Base-by-base conservation (phyloP, 2,329 filamentous ascomycete species). In the Beauveria australis region DNA sequence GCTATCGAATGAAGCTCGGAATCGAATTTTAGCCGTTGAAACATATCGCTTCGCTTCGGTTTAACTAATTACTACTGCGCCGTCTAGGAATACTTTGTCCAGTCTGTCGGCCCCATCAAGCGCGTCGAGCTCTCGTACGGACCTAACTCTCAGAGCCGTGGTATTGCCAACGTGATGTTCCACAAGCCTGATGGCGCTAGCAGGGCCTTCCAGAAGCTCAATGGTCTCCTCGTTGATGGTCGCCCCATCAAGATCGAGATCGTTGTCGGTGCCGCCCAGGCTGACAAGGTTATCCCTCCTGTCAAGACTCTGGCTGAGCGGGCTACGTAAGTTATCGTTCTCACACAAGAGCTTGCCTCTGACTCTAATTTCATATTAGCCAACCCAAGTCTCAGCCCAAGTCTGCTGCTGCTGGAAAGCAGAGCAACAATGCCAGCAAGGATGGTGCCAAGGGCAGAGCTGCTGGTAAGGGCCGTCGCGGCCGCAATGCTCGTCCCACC, bases 221-320 rank as follows among this genome's bases (percentile, higher is more conserved):
- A 99, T 70, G 92, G 92, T 64, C 84, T 97, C 62, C 85, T 94
- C 59, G 92, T 99, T 63, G 94, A 99, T 76, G 87, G 87, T 70
- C 86, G 87, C 66, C 89, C 92, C 28, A 93, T 99, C 79, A 96
- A 93, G 88, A 92, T 99, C 69, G 93, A 97, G 75, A 88, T 99
- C 64, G 85, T 99, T 60, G 84, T 96, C 64, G 89, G 90, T 71
- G 89, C 89, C 53, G 85, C 86, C 51, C 83, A 85, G 66, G 86
- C 87, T 52, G 85, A 89, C 41, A 81, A 85, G 64, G 81, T 90
- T 22, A 80, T 84, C 52, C 83, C 88, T 1, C 76, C 85, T 49
- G 79, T 85, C 4, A 85, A 89, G 81, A 81, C 86, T 18, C 84
- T 97, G 47, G 87, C 87, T 60, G 92, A 97, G 70, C 92, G 94